Percentiles rank a stretch among this genome's conserved stretches.
Conservation (phyloP, 148 eudicot species). For the Mesembryanthemum crystallinum region DNA sequence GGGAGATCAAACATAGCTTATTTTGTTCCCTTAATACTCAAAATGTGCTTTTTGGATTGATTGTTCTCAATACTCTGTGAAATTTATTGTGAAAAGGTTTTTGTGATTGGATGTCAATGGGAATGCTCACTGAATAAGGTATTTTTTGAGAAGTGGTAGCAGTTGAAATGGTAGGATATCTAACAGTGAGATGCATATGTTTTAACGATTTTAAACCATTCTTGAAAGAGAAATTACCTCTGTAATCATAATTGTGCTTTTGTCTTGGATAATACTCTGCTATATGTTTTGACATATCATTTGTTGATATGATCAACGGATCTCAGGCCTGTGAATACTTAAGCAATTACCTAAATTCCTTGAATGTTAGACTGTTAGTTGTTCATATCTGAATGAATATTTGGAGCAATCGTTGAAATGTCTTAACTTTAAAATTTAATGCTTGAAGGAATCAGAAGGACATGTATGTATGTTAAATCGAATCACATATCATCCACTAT, state of each 20-base stretch:
- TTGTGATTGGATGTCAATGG: background rate
- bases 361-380: constrained; percentile 7
- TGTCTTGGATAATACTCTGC: background rate
- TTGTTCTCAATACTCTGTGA: background rate
- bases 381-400: background rate
- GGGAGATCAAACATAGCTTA: background rate
- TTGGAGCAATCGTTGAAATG: background rate
- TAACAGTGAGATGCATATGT: background rate
- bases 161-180: background rate
- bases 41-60: background rate
- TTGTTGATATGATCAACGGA: background rate
- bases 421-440: background rate
- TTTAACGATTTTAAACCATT: background rate
- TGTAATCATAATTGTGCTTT: constrained; percentile 1
- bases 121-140: background rate
- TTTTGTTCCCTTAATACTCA: background rate
- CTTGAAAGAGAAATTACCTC: background rate
- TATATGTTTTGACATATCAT: background rate
- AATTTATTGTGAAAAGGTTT: background rate
- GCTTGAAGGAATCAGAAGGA: background rate
- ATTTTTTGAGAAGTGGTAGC: background rate
- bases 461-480: background rate
- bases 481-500: background rate
- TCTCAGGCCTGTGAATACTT: background rate
- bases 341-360: constrained; percentile 1